Base-by-base conservation (phyloP, 1,284 basidiomycete species). In the Marasmius tenuissimus region DNA sequence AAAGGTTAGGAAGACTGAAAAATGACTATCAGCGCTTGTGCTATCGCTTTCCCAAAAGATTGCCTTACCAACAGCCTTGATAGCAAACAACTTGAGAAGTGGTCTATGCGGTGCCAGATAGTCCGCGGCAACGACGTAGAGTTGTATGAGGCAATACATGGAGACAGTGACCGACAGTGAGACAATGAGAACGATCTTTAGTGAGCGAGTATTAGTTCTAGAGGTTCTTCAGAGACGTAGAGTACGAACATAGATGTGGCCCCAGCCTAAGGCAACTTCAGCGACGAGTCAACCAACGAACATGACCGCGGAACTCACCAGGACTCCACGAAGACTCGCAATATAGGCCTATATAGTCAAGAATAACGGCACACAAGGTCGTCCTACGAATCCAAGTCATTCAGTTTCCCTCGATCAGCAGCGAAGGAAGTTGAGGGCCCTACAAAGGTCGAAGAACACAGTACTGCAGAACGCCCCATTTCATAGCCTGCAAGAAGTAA, bases 401-500 rank as follows among this genome's bases (percentile, higher is more conserved):
- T 34, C 37, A 37, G 22, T 18, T 10, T 22, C 33, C 16, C 18
- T 9, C 12, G n/a, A 37, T 40, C 37, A 20, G 47, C 37, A 20
- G 47, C 33, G n/a, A 14, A 18, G 16, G 58, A 52, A 40, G 35
- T 14, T 45, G 61, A 60, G 35, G 76, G 27, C 27, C 81, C 58
- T 68, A 86, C 85, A 80, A 67, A 1, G 90, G 89, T 62, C 89
- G 79, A 38, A 91, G 72, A 54, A 92, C 82, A 72, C 89, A 91
- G 68, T 93, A 93, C 69, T 94, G 92, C n/a, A 92, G 76, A 10
- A 93, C 85, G 18, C 85, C 86, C 85, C 90, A 90, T 73, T 92
- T 93, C 86, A 91, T 90, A 53, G 89, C 72, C 70, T 91, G 89
- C 40, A 93, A 73, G 68, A 92, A 92, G 65, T 87, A 86, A 16